A percentile compares a stretch with the other conserved stretches of the same genome.
These are phyloP conservation scores for Canavalia gladiata DNA, from an alignment of 306 rosid species.

Conservation along the genomic window DNA sequence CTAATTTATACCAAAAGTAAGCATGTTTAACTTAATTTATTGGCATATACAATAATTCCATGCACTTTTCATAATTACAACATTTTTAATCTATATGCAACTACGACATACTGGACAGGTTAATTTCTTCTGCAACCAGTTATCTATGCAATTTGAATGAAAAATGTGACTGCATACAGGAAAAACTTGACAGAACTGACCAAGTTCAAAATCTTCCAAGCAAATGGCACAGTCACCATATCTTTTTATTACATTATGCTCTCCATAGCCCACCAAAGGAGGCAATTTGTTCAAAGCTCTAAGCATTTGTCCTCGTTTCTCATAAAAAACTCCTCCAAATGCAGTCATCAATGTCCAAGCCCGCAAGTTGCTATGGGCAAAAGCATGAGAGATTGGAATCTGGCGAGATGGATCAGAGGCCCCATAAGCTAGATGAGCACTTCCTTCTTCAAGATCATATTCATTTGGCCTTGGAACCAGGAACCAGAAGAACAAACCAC, in stretches of 20 bases:
- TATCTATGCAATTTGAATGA: slow-evolving; percentile 68
- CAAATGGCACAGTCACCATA: slow-evolving; percentile 63
- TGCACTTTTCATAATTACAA: not conserved
- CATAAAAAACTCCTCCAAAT: slow-evolving; percentile 20
- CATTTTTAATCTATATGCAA: slow-evolving; percentile 10
- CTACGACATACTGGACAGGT: slow-evolving; percentile 60
- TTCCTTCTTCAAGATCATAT: slow-evolving; percentile 44
- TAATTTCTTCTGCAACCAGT: slow-evolving; percentile 61
- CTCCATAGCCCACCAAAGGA: slow-evolving; percentile 57
- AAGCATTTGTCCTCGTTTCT: slow-evolving; percentile 55
- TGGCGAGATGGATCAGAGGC: not conserved
- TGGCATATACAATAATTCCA: slow-evolving; percentile 7
- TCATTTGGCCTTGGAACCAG: slow-evolving; percentile 34
- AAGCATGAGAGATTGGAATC: slow-evolving; percentile 22
- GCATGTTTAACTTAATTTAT: not conserved
- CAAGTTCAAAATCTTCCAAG: slow-evolving; percentile 65
- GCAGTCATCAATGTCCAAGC: slow-evolving; percentile 35
- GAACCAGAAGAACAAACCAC: slow-evolving; percentile 51
- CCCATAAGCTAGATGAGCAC: not conserved
- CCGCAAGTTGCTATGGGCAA: slow-evolving; percentile 33
- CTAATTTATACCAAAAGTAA: not conserved
- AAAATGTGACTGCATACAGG: slow-evolving; percentile 66
- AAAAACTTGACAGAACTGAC: slow-evolving; percentile 64
- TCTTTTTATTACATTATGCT: slow-evolving; percentile 38
- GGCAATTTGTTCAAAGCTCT: slow-evolving; percentile 63